These are phyloP conservation scores for Leonotis leonurus DNA, from an alignment of 257 asterid genomes.

Conservation along the genomic window DNA sequence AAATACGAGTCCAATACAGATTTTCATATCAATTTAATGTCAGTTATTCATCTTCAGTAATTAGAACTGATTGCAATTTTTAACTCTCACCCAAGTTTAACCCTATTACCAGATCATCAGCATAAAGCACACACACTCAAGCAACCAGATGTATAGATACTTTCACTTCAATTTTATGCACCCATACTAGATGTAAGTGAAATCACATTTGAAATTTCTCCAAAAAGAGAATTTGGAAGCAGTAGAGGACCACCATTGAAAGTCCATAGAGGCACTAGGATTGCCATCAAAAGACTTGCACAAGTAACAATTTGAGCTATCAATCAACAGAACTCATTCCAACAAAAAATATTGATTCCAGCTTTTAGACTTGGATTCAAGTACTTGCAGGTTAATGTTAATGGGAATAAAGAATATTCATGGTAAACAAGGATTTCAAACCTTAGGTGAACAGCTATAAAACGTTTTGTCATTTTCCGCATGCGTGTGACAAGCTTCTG, in stretches of 20 bases:
- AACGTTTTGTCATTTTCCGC: conserved; percentile 78
- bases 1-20: neutral
- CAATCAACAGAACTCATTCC: neutral
- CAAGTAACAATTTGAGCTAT: neutral
- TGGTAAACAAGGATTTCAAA: conserved; percentile 22
- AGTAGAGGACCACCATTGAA: neutral
- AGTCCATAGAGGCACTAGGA: neutral
- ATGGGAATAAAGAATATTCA: conserved; percentile 1
- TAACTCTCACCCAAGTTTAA: neutral
- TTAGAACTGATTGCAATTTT: neutral
- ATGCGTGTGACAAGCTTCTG: conserved; percentile 70
- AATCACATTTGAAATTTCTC: too few species aligned
- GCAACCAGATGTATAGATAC: too few species aligned
- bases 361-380: neutral
- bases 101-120: neutral
- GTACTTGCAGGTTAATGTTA: conserved; percentile 11
- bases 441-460: conserved; percentile 95
- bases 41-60: neutral
- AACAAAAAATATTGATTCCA: neutral
- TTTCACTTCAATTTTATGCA: neutral
- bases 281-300: neutral
- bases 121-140: too few species aligned
- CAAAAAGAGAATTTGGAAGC: neutral
- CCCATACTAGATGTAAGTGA: neutral
- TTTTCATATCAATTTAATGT: neutral